Evolutionary conservation across 2,329 filamentous ascomycete species (phyloP).

Genomic region (Leptosphaerulina australis): DNA sequence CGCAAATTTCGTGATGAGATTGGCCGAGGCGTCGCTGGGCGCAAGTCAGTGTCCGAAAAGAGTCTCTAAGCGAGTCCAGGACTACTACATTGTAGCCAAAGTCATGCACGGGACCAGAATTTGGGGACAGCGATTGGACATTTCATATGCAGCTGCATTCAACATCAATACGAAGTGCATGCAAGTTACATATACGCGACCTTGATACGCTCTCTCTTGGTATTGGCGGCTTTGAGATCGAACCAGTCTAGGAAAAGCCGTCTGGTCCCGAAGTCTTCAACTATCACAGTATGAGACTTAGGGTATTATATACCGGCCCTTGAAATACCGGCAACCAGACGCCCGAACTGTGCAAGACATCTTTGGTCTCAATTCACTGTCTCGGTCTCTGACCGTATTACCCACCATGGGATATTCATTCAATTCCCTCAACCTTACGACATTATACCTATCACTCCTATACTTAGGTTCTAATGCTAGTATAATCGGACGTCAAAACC

Average conservation of each 20-base stretch:
- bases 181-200: background rate
- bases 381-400: background rate
- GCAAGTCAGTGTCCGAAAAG: background rate
- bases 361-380: background rate
- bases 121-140: slow-evolving; percentile 3
- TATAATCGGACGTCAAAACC: slow-evolving; percentile 11
- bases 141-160: background rate
- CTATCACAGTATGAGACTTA: background rate
- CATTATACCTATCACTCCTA: slow-evolving; percentile 11
- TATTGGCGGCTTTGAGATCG: background rate
- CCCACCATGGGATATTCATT: slow-evolving; percentile 10
- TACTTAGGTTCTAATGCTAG: slow-evolving; percentile 1
- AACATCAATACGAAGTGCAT: slow-evolving; percentile 2
- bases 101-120: background rate
- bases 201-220: background rate
- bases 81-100: background rate
- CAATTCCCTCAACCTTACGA: slow-evolving; percentile 1
- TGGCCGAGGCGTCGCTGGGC: background rate
- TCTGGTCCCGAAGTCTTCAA: background rate
- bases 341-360: background rate
- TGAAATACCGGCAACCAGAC: slow-evolving; percentile 6
- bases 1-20: background rate
- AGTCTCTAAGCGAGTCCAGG: background rate
- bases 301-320: background rate
- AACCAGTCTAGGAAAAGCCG: slow-evolving; percentile 1